These are phyloP conservation scores for Lasiodiplodia sp. DNA, from an alignment of 2,329 filamentous ascomycete species.

Conservation along the genomic window DNA sequence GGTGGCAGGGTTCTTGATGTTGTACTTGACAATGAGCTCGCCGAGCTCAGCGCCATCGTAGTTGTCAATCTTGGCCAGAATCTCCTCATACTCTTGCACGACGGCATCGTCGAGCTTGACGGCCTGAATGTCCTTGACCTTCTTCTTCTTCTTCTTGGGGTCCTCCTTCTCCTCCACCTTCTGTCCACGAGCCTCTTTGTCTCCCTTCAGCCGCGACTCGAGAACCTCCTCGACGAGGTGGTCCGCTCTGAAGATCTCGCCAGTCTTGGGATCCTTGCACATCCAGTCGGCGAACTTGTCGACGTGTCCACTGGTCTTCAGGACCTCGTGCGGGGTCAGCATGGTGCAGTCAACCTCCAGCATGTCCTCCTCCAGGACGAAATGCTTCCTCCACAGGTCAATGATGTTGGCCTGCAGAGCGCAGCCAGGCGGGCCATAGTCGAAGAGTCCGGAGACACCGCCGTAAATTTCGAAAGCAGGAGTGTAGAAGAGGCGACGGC, in stretches of 20 bases:
- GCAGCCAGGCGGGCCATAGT: slow-evolving; percentile 90
- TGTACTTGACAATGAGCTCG: slow-evolving; percentile 85
- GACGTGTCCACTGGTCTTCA: slow-evolving; percentile 93
- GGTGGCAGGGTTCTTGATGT: slow-evolving; percentile 87
- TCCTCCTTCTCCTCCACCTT: slow-evolving; percentile 77
- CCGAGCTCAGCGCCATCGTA: slow-evolving; percentile 88
- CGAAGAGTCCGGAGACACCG: slow-evolving; percentile 86
- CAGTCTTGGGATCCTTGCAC: slow-evolving; percentile 98
- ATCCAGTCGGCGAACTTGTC: slow-evolving; percentile 99
- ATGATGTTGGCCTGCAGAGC: slow-evolving; percentile 87
- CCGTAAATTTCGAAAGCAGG: slow-evolving; percentile 95
- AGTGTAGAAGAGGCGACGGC: slow-evolving; percentile 76
- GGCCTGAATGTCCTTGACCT: slow-evolving; percentile 77
- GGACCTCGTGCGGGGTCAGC: slow-evolving; percentile 88
- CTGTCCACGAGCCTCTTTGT: slow-evolving; percentile 90
- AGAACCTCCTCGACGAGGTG: slow-evolving; percentile 96
- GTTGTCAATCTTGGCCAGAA: slow-evolving; percentile 93
- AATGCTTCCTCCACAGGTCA: slow-evolving; percentile 91
- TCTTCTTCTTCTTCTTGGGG: slow-evolving; percentile 86
- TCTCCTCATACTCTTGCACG: slow-evolving; percentile 88
- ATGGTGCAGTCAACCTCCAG: slow-evolving; percentile 93
- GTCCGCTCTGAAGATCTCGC: slow-evolving; percentile 94
- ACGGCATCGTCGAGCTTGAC: slow-evolving; percentile 87
- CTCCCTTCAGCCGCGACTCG: slow-evolving; percentile 83
- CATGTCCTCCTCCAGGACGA: slow-evolving; percentile 90